phyloP scores from a whole-genome alignment of 331 rosid species.

The Cydonia oblonga region DNA sequence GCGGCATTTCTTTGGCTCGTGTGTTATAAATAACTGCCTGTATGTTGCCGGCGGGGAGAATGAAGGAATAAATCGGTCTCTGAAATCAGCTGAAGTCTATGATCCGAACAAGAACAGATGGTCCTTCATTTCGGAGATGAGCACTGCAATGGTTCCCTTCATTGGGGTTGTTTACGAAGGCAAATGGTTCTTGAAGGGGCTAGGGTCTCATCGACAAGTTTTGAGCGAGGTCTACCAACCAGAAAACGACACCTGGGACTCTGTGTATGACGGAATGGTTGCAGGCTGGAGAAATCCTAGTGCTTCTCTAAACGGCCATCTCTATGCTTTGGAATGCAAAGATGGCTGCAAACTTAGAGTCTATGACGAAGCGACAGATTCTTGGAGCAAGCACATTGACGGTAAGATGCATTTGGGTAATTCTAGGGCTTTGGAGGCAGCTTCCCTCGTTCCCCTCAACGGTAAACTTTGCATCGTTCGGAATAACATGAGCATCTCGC shows the following conservation, averaged over 20 bases:
- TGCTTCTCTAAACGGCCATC: slow-evolving; percentile 50
- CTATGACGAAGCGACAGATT: slow-evolving; percentile 50
- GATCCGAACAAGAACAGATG: slow-evolving; percentile 83
- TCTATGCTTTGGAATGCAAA: slow-evolving; percentile 78
- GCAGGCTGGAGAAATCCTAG: slow-evolving; percentile 84
- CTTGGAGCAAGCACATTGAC: slow-evolving; percentile 74
- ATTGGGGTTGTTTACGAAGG: slow-evolving; percentile 73
- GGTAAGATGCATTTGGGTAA: slow-evolving; percentile 69
- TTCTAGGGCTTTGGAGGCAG: slow-evolving; percentile 71
- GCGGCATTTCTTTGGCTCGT: slow-evolving; percentile 71
- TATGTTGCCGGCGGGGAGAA: slow-evolving; percentile 88
- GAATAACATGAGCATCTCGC: slow-evolving; percentile 74
- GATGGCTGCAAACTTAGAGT: slow-evolving; percentile 79
- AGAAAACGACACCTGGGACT: slow-evolving; percentile 54
- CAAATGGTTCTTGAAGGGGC: slow-evolving; percentile 79
- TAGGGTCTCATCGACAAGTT: slow-evolving; percentile 72
- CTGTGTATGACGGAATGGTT: slow-evolving; percentile 70
- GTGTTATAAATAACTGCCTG: slow-evolving; percentile 76
- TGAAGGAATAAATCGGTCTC: slow-evolving; percentile 59
- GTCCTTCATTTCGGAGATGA: slow-evolving; percentile 75
- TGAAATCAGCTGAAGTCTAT: slow-evolving; percentile 73
- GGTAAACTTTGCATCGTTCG: slow-evolving; percentile 73
- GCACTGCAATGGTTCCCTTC: slow-evolving; percentile 83
- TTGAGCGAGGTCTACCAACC: slow-evolving; percentile 75
- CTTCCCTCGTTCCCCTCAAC: slow-evolving; percentile 68